These are phyloP conservation scores for Heracleum sosnowskyi DNA, from an alignment of 129 eudicot genomes.

Conservation along the genomic window DNA sequence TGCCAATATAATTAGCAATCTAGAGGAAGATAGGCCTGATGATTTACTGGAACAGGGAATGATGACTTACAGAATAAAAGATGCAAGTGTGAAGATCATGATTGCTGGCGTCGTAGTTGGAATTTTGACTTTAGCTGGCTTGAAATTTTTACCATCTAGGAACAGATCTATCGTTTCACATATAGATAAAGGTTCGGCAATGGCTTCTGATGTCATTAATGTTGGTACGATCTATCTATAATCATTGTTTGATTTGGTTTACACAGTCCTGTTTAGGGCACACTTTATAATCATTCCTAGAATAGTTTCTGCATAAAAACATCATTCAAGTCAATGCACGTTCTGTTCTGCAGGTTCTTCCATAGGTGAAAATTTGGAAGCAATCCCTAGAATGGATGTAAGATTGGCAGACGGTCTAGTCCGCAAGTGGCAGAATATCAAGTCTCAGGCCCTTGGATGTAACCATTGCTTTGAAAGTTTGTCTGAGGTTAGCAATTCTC, in stretches of 20 bases:
- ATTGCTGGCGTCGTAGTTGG: slow-evolving; percentile 87
- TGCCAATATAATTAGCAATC: slow-evolving; percentile 9
- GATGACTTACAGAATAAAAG: slow-evolving; percentile 67
- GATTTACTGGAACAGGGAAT: slow-evolving; percentile 50
- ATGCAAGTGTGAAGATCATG: slow-evolving; percentile 77
- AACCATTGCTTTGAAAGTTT: slow-evolving; percentile 57
- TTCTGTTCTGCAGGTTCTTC: slow-evolving; percentile 31
- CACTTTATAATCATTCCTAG: not conserved
- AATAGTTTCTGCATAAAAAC: not conserved
- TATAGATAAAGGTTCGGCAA: slow-evolving; percentile 39
- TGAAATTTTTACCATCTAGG: slow-evolving; percentile 49
- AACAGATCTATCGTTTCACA: slow-evolving; percentile 23
- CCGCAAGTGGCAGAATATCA: slow-evolving; percentile 85
- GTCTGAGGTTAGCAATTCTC: slow-evolving; percentile 52
- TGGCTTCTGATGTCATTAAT: slow-evolving; percentile 64
- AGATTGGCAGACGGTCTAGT: slow-evolving; percentile 75
- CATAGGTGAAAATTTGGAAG: slow-evolving; percentile 41
- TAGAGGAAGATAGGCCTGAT: slow-evolving; percentile 23
- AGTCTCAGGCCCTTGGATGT: slow-evolving; percentile 90
- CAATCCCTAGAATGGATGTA: slow-evolving; percentile 88
- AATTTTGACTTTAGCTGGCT: slow-evolving; percentile 56
- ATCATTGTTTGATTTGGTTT: not conserved
- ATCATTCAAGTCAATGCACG: not conserved
- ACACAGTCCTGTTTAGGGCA: not conserved
- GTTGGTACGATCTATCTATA: slow-evolving; percentile 52